Conservation (phyloP, 2,329 filamentous ascomycete genomes). For the Cladophialophora chaetospira region DNA sequence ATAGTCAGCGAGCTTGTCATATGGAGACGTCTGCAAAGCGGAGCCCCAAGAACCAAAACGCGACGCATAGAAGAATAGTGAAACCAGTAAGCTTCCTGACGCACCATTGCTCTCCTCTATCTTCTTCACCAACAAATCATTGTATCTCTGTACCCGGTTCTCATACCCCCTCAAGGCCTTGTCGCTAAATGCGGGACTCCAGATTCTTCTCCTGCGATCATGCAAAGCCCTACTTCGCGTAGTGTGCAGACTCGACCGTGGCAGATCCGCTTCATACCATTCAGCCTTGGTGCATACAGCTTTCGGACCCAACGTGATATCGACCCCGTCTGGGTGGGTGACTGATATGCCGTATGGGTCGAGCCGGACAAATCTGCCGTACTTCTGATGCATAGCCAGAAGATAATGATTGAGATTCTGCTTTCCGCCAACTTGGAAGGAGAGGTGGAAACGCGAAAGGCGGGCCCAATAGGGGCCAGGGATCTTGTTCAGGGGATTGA, state of each 20-base stretch:
- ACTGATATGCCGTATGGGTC: constrained; percentile 29
- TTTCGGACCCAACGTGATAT: constrained; percentile 42
- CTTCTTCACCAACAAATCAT: constrained; percentile 39
- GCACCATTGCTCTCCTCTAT: constrained; percentile 35
- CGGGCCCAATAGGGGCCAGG: constrained; percentile 37
- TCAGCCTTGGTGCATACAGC: constrained; percentile 44
- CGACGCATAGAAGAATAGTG: background rate
- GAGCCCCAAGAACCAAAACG: no score
- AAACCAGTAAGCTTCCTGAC: background rate
- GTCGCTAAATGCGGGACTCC: constrained; percentile 47
- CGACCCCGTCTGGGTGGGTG: constrained; percentile 34
- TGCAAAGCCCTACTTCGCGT: constrained; percentile 42
- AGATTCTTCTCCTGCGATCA: constrained; percentile 44
- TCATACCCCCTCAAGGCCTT: constrained; percentile 47
- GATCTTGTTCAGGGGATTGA: constrained; percentile 37
- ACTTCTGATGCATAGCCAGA: constrained; percentile 23
- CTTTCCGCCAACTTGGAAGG: constrained; percentile 2
- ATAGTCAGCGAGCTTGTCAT: background rate
- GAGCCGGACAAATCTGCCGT: constrained; percentile 29
- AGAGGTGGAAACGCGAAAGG: constrained; percentile 24
- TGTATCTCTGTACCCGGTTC: constrained; percentile 40
- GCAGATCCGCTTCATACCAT: constrained; percentile 45
- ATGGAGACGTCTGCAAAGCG: no score
- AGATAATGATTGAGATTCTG: constrained; percentile 17
- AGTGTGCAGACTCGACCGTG: constrained; percentile 43